A percentile compares a stretch with the other conserved stretches of the same genome.
Conservation (phyloP, 2,329 filamentous ascomycete species). For the Aciculosporium take region DNA sequence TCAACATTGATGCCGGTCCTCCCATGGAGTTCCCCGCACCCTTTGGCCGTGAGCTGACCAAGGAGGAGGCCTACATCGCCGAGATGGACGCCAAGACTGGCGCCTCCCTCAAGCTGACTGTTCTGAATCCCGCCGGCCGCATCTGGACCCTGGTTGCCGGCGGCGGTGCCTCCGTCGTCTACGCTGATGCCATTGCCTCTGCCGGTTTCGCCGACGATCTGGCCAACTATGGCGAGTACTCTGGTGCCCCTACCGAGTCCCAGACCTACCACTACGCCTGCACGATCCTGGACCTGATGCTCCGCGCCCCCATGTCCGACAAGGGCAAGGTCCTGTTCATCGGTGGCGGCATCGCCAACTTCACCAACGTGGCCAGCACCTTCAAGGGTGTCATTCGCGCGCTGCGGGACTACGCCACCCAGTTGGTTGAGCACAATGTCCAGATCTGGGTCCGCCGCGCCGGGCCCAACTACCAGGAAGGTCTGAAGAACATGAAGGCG, state of each 20-base stretch:
- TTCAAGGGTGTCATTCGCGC: constrained; percentile 99
- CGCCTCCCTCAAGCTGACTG: constrained; percentile 94
- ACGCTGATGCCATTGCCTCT: constrained; percentile 95
- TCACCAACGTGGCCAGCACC: constrained; percentile 97
- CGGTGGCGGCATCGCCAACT: constrained; percentile 99
- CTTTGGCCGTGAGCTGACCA: constrained; percentile 94
- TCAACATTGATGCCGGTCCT: constrained; percentile 89
- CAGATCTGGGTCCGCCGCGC: constrained; percentile 90
- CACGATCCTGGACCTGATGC: constrained; percentile 94
- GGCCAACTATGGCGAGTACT: constrained; percentile 99
- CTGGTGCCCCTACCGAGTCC: constrained; percentile 93
- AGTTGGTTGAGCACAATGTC: constrained; percentile 89
- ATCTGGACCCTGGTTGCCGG: constrained; percentile 98
- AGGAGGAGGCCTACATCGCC: constrained; percentile 98
- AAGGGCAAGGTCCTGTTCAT: constrained; percentile 99
- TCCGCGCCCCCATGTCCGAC: constrained; percentile 68
- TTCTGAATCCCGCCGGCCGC: constrained; percentile 80
- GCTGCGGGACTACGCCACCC: constrained; percentile 73
- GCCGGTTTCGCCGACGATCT: constrained; percentile 90
- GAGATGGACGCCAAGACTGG: constrained; percentile 99
- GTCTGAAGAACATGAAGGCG: constrained; percentile 98
- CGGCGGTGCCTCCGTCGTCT: constrained; percentile 98
- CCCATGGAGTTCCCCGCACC: constrained; percentile 98
- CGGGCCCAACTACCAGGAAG: constrained; percentile 97
- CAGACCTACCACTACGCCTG: constrained; percentile 99